Conservation (phyloP, 148 eudicot genomes). For the Arbutus unedo region DNA sequence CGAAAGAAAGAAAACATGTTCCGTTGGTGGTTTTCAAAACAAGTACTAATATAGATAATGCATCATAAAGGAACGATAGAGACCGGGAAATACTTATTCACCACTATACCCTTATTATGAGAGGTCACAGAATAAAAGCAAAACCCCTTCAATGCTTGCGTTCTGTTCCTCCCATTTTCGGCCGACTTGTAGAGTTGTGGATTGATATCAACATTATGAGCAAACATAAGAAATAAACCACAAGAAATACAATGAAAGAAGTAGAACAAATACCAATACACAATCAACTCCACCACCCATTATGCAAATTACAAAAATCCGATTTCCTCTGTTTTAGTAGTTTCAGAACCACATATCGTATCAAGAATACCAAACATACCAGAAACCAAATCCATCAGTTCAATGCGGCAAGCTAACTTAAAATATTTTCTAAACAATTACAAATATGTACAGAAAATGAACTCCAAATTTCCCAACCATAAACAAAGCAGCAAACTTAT, state of each 20-base stretch:
- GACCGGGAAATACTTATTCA: neutral
- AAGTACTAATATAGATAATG: neutral
- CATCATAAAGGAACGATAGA: neutral
- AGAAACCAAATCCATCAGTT: neutral
- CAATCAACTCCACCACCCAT: neutral
- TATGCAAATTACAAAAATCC: neutral
- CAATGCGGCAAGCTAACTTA: neutral
- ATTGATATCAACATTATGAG: neutral
- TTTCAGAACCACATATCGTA: neutral
- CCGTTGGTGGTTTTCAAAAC: neutral
- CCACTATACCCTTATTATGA: no score
- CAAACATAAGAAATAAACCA: neutral
- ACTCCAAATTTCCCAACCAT: neutral
- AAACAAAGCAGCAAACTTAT: neutral
- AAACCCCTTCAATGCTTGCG: neutral
- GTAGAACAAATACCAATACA: neutral
- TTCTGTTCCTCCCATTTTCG: neutral
- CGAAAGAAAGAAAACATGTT: neutral
- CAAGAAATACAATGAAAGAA: neutral
- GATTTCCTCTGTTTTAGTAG: neutral
- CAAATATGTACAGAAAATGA: neutral
- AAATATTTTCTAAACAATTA: neutral
- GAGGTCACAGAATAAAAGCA: neutral
- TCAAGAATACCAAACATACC: neutral
- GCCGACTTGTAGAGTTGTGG: neutral